Evolutionary conservation across 768 basidiomycete genomes (phyloP), one percentile per base, ranked within the genome.

Genomic region (Trichaptum fuscoviolaceum): DNA sequence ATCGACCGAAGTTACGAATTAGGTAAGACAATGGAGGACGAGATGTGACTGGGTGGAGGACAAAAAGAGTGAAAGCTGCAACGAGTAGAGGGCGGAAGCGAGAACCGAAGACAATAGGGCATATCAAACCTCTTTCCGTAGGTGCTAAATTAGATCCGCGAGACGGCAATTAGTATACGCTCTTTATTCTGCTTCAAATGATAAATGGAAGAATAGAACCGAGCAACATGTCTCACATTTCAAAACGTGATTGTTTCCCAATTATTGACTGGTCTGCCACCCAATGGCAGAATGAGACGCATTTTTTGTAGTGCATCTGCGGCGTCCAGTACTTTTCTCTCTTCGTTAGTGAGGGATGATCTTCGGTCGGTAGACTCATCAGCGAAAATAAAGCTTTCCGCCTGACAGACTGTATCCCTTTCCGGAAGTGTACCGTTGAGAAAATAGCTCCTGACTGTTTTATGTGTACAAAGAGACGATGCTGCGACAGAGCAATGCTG

Each of bases 371-470:
- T 20, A 4, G 42, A 52, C 42, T 12, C 20, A 2, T 20, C 42
- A 52, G 42, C 20, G 3, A 72, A 72, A n/a, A 71, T 58, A 20
- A 52, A 58, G 17, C 58, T 64, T 24, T 76, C 68, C 3, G 78
- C 71, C 2, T 78, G 65, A 66, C 83, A 84, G 5, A 82, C 71
- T 2, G 80, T 81, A 7, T 74, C 80, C 12, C 73, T 71, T 9
- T 69, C 65, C 1, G 83, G 83, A 1, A 84, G 70, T 1, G 73
- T 76, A 1, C 83, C 82, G 7, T 77, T 65, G 1, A 71, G 64
- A 63, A 84, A 81, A 69, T 83, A 84, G 1, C 73, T 71, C 9
- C 76, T 74, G 35, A 84, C 71, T 65, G 78, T 67, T 57, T 66
- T 67, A 15, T 69, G 67, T 5, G 79, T 77, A 69, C 81, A 82